Conservation (phyloP, 345 rosid species). For the Carallia pectinifolia region DNA sequence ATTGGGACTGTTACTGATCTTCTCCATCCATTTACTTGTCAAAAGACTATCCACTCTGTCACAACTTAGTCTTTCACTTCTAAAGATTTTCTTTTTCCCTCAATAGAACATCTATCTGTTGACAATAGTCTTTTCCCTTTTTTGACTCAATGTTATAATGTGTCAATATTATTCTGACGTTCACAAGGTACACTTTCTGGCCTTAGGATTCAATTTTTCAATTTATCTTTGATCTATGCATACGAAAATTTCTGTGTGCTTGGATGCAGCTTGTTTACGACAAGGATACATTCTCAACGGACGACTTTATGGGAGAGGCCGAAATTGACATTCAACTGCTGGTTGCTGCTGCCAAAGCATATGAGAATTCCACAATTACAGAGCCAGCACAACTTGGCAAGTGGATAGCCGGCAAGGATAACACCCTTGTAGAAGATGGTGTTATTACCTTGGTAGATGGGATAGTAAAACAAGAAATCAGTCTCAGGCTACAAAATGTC, state of each 20-base stretch:
- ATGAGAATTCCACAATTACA: slow-evolving; percentile 46
- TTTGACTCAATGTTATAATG: too few species aligned
- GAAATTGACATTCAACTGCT: slow-evolving; percentile 97
- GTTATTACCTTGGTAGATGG: slow-evolving; percentile 68
- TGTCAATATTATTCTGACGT: too few species aligned
- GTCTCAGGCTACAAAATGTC: slow-evolving; percentile 75
- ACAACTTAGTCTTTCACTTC: too few species aligned
- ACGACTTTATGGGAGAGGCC: slow-evolving; percentile 98
- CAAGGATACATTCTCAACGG: slow-evolving; percentile 77
- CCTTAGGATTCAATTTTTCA: background rate
- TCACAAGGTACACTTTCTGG: background rate
- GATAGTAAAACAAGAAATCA: slow-evolving; percentile 72
- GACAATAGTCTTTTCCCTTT: too few species aligned
- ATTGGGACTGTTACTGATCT: too few species aligned
- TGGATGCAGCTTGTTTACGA: slow-evolving; percentile 73
- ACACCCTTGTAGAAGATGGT: slow-evolving; percentile 70
- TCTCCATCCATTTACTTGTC: too few species aligned
- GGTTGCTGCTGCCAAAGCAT: slow-evolving; percentile 75
- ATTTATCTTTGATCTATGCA: slow-evolving; percentile 9
- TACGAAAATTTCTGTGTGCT: slow-evolving; percentile 9
- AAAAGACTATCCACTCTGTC: too few species aligned
- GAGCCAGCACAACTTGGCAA: slow-evolving; percentile 76
- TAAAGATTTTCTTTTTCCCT: too few species aligned
- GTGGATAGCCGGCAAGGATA: slow-evolving; percentile 71
- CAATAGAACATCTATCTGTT: too few species aligned